Evolutionary conservation across 78 protist species (phyloP).

Genomic region (Monosiga brevicollis): DNA sequence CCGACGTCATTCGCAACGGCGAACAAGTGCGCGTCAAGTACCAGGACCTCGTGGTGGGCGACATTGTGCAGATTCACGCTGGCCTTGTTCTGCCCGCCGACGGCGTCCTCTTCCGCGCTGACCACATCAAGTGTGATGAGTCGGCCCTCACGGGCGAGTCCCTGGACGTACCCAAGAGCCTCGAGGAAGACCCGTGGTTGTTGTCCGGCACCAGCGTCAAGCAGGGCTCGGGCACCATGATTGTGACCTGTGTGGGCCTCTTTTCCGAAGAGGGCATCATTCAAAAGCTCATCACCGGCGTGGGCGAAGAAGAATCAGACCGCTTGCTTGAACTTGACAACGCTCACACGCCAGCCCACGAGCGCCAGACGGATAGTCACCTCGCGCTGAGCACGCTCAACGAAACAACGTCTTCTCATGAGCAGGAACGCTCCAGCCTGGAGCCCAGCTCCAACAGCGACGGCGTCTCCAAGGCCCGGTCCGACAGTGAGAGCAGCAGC

Average conservation of each 20-base stretch:
- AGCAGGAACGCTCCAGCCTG: too few relatives aligned
- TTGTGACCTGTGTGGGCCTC: conserved; percentile 71
- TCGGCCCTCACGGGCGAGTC: neutral
- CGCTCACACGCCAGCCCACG: too few relatives aligned
- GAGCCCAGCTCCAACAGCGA: too few relatives aligned
- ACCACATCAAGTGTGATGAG: conserved; percentile 16
- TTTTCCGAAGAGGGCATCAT: conserved; percentile 67
- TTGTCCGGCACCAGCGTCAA: conserved; percentile 28
- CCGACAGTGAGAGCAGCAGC: too few relatives aligned
- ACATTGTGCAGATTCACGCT: conserved; percentile 54
- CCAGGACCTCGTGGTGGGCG: conserved; percentile 86
- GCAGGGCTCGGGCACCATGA: conserved; percentile 48
- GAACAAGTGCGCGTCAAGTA: conserved; percentile 4
- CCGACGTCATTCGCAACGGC: conserved; percentile 36
- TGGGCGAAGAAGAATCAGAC: neutral
- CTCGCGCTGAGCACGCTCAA: too few relatives aligned
- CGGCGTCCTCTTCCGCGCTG: conserved; percentile 54
- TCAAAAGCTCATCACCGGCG: neutral
- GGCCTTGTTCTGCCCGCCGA: conserved; percentile 79
- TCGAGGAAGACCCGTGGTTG: neutral
- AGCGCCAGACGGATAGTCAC: too few relatives aligned
- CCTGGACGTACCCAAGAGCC: neutral
- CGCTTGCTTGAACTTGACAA: neutral
- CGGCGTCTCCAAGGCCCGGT: too few relatives aligned
- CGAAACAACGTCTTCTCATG: too few relatives aligned